A percentile compares a stretch with the other conserved stretches of the same genome.
These are phyloP conservation scores for Mortierella sp. DNA, from an alignment of 371 early-diverging fungal species.

Conservation along the genomic window DNA sequence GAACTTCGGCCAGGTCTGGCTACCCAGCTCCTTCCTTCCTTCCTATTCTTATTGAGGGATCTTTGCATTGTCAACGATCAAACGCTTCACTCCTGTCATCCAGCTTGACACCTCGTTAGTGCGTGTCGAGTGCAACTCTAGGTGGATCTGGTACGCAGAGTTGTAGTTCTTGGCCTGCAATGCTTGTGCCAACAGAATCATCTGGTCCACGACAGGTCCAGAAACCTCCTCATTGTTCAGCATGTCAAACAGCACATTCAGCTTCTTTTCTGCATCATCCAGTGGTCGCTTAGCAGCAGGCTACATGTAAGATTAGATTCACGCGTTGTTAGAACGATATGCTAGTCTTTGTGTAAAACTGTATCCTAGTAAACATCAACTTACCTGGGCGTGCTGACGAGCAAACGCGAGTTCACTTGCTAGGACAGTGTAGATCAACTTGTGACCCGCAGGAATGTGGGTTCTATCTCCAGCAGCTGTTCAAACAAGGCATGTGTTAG, in stretches of 20 bases:
- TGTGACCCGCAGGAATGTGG: conserved; percentile 79
- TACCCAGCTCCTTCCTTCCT: neutral
- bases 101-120: conserved; percentile 65
- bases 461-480: conserved; percentile 79
- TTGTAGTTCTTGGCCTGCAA: conserved; percentile 61
- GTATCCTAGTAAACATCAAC: conserved; percentile 6
- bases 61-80: conserved; percentile 56
- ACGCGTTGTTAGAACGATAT: too few species aligned
- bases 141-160: conserved; percentile 59
- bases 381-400: conserved; percentile 65
- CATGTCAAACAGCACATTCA: conserved; percentile 78
- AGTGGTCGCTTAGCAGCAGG: conserved; percentile 75
- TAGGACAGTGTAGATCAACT: conserved; percentile 65
- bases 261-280: conserved; percentile 80
- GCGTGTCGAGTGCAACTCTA: conserved; percentile 63
- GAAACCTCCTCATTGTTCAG: conserved; percentile 78
- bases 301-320: conserved; percentile 26
- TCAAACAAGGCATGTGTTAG: too few species aligned
- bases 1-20: too few species aligned
- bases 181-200: conserved; percentile 67
- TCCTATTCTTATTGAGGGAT: conserved; percentile 20
- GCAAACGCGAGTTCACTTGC: conserved; percentile 58
- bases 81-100: conserved; percentile 72
- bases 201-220: conserved; percentile 60
- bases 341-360: too few species aligned